phyloP scores from a whole-genome alignment of 495 filamentous ascomycete species.

The Penicillium goetzii region DNA sequence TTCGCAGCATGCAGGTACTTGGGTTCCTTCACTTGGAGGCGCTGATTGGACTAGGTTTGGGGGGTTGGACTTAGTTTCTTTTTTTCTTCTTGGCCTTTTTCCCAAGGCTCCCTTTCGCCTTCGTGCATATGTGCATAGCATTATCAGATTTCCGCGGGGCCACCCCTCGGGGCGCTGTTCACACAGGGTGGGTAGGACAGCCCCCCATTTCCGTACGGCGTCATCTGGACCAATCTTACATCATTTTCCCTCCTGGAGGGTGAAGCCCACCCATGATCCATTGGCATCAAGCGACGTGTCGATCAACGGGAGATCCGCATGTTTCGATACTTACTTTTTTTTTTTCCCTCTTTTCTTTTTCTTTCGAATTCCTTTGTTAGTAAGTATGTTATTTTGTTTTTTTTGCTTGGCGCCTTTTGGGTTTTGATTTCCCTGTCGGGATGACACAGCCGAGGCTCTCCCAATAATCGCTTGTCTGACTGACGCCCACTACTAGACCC shows the following conservation, averaged over 20 bases:
- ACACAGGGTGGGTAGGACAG: constrained; percentile 27
- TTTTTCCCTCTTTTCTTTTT: background rate
- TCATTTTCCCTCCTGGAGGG: constrained; percentile 10
- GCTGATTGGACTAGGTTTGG: constrained; percentile 1
- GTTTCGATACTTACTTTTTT: background rate
- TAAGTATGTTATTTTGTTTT: background rate
- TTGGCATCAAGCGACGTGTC: constrained; percentile 10
- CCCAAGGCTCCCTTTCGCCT: background rate
- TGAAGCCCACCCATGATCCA: background rate
- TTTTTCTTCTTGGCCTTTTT: background rate
- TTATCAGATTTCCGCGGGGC: constrained; percentile 1
- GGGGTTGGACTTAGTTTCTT: background rate
- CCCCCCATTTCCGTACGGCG: constrained; percentile 16
- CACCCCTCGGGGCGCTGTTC: constrained; percentile 1
- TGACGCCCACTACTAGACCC: no score
- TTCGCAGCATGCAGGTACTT: constrained; percentile 17
- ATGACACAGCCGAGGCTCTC: constrained; percentile 1
- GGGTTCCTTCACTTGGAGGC: constrained; percentile 8
- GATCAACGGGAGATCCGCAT: constrained; percentile 33
- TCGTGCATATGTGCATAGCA: constrained; percentile 5
- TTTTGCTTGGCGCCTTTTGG: background rate
- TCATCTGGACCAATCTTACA: constrained; percentile 28
- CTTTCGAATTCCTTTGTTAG: background rate
- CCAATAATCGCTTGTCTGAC: background rate
- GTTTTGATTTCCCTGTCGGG: background rate